Percentiles rank a stretch among this genome's conserved stretches.
Conservation (phyloP, 2,329 filamentous ascomycete species). For the Fusarium dlaminii region DNA sequence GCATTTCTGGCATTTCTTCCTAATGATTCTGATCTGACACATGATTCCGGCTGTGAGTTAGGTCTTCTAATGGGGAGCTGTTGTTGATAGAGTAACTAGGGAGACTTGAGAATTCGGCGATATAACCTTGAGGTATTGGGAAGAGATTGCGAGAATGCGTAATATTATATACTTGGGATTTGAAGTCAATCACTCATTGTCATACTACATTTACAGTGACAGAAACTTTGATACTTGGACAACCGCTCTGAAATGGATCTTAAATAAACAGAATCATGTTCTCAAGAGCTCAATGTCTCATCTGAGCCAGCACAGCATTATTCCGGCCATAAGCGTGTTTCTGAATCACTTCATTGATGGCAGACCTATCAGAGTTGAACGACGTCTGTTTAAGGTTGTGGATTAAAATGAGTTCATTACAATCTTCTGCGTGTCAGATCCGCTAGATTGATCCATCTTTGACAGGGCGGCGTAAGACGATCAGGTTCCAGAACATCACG, state of each 20-base stretch:
- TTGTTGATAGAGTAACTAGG: accelerated
- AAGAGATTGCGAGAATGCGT: neutral
- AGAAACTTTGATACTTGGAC: accelerated
- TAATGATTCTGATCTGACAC: neutral
- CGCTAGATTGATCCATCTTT: neutral
- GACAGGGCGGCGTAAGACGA: no score
- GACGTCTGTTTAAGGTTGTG: neutral
- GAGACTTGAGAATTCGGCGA: neutral
- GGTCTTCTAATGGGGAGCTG: accelerated
- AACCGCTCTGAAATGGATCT: neutral
- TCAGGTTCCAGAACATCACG: neutral
- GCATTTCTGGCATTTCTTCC: neutral
- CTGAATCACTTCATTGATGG: no score
- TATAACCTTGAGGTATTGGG: no score
- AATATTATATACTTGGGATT: neutral
- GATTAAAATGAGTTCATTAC: no score
- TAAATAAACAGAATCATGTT: no score
- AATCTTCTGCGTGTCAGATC: neutral
- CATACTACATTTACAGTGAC: accelerated
- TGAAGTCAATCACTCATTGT: neutral
- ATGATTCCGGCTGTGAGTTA: accelerated
- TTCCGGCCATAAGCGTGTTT: no score
- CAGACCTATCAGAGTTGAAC: neutral
- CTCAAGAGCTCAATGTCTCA: neutral
- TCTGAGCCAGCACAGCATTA: no score